Conservation (phyloP, 352 stramenopile species). For the Detonula confervacea region DNA sequence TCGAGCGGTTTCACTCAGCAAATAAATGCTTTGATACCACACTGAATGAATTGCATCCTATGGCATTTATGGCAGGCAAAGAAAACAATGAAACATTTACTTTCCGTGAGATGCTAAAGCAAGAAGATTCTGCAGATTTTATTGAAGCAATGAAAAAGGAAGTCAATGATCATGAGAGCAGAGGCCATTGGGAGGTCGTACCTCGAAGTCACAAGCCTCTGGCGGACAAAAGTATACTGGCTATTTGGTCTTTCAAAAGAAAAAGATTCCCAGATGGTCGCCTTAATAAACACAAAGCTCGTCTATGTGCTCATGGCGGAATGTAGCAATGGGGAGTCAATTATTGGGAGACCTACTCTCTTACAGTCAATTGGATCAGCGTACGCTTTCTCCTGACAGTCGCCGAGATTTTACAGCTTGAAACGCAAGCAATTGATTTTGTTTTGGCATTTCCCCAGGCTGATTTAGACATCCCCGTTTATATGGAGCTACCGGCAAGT, state of each 20-base stretch:
- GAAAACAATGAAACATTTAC: constrained; percentile 34
- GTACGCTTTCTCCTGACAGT: constrained; percentile 44
- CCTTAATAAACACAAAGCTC: constrained; percentile 51
- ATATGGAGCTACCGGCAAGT: neutral
- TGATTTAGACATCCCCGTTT: neutral
- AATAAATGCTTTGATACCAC: neutral
- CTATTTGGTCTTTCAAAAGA: constrained; percentile 51
- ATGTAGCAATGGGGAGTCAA: constrained; percentile 41
- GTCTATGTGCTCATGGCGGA: constrained; percentile 51
- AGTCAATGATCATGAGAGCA: constrained; percentile 1
- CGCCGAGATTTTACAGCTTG: neutral
- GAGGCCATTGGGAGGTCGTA: constrained; percentile 22
- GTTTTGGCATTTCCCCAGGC: constrained; percentile 1
- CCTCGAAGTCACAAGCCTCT: neutral
- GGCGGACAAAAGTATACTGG: constrained; percentile 17
- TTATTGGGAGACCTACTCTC: constrained; percentile 57
- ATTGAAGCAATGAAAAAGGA: constrained; percentile 19
- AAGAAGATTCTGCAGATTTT: constrained; percentile 11
- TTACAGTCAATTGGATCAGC: constrained; percentile 56
- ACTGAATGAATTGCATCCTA: neutral
- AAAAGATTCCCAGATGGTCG: constrained; percentile 55
- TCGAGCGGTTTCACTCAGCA: neutral
- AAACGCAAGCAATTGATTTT: constrained; percentile 3
- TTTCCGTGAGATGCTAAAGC: constrained; percentile 14
- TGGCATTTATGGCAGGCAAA: constrained; percentile 1